Conservation (phyloP, 2,329 filamentous ascomycete species). For the Pestalotiopsis sp. region DNA sequence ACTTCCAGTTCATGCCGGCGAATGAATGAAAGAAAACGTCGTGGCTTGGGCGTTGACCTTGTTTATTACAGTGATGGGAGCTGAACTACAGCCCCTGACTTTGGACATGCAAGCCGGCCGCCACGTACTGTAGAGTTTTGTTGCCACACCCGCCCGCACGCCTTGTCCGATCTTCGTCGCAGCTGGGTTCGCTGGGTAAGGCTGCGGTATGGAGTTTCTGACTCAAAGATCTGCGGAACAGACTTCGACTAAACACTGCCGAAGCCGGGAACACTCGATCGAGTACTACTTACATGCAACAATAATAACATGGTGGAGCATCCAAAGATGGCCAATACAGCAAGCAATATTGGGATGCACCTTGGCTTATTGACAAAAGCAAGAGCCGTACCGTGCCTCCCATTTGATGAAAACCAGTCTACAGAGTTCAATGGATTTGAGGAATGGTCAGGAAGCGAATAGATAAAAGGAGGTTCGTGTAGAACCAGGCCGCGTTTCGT, state of each 20-base stretch:
- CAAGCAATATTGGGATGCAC: not conserved
- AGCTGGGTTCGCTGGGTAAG: slow-evolving; percentile 1
- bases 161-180: slow-evolving; percentile 2
- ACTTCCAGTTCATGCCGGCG: not conserved
- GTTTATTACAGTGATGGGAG: not conserved
- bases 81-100: not conserved
- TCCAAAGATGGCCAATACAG: not conserved
- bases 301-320: not conserved
- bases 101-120: not conserved
- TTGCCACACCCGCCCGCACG: not conserved
- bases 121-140: not conserved
- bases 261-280: not conserved
- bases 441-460: not conserved
- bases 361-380: not conserved
- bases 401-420: not conserved
- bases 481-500: not conserved
- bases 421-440: not conserved
- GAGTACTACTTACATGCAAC: not conserved
- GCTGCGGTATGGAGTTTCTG: not conserved
- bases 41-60: not conserved
- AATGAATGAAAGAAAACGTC: not conserved
- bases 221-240: not conserved
- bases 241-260: not conserved
- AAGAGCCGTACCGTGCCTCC: not conserved
- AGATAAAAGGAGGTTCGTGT: not conserved